phyloP scores from a whole-genome alignment of 306 rosid species.

The Cyamopsis tetragonoloba region DNA sequence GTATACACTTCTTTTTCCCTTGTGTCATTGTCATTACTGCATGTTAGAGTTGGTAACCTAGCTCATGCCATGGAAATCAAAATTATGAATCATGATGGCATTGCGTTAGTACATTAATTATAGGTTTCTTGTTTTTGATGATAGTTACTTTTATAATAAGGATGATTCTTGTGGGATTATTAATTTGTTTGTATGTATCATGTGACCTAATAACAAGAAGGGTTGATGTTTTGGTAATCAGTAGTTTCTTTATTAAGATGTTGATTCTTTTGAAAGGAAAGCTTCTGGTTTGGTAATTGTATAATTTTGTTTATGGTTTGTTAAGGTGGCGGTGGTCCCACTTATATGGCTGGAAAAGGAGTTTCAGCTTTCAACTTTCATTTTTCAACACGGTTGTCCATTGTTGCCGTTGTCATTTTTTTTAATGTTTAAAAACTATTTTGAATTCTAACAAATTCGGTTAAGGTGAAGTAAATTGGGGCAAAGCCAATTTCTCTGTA shows the following conservation, averaged over 20 bases:
- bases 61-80: background rate
- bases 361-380: conserved; percentile 5
- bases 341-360: conserved; percentile 4
- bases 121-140: conserved; percentile 1
- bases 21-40: background rate
- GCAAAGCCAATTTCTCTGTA: too few relatives aligned
- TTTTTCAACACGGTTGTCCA: background rate
- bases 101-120: background rate
- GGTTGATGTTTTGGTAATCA: background rate
- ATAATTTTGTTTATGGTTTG: conserved; percentile 6
- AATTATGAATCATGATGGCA: conserved; percentile 8
- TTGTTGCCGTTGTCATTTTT: background rate
- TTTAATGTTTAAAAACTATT: background rate
- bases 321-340: conserved; percentile 15
- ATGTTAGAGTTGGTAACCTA: background rate
- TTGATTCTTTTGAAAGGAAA: conserved; percentile 23
- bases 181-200: background rate
- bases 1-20: background rate
- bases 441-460: background rate
- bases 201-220: background rate
- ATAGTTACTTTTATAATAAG: background rate
- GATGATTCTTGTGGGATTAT: background rate
- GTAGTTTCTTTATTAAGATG: conserved; percentile 17
- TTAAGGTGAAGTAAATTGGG: too few relatives aligned
- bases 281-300: background rate